phyloP scores from a whole-genome alignment of 306 rosid species.

The Benincasa hispida region DNA sequence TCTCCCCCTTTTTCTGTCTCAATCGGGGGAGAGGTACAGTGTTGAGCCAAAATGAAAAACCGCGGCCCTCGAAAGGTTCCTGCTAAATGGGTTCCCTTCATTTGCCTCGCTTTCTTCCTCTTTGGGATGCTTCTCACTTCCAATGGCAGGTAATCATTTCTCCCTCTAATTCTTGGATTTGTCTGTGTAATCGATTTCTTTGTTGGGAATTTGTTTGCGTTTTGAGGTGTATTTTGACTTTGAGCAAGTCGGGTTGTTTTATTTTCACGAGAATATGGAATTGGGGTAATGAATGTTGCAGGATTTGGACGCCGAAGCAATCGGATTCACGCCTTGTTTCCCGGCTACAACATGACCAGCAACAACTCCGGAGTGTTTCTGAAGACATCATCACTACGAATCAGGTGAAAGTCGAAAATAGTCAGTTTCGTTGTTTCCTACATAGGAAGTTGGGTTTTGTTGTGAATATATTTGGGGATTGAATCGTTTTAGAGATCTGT shows the following conservation, averaged over 20 bases:
- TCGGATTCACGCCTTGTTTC: background rate
- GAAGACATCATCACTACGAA: background rate
- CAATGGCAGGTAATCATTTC: background rate
- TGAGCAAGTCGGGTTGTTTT: background rate
- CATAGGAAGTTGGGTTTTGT: background rate
- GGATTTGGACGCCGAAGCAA: background rate
- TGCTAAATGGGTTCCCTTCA: background rate
- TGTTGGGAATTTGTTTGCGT: background rate
- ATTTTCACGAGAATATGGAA: background rate
- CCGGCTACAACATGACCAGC: background rate
- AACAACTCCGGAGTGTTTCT: background rate
- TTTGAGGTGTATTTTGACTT: too few relatives aligned
- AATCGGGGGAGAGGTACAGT: background rate
- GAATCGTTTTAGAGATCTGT: conserved; percentile 31
- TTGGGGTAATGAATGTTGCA: background rate
- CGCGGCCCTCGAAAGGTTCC: background rate
- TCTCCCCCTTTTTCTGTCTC: background rate
- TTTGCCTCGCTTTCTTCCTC: background rate
- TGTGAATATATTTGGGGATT: background rate
- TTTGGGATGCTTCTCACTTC: conserved; percentile 2
- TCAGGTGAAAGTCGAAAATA: background rate
- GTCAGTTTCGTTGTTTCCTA: background rate
- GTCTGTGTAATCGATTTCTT: background rate
- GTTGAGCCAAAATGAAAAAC: background rate
- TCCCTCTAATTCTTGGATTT: background rate